phyloP scores from a whole-genome alignment of 1,284 basidiomycete species.

The Coriolopsis trogii region DNA sequence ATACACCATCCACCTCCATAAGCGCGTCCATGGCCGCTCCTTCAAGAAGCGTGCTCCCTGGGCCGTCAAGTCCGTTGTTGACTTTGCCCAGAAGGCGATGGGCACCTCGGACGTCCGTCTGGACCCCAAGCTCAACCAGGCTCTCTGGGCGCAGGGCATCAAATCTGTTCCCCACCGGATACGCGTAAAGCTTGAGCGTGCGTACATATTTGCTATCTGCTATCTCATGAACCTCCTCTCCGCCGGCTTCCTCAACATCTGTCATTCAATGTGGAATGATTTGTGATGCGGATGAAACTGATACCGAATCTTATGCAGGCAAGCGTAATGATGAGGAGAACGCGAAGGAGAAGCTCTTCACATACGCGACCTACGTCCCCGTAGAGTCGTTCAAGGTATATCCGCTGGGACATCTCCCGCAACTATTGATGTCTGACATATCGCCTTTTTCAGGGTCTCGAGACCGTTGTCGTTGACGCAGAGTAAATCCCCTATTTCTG shows the following conservation, averaged over 20 bases:
- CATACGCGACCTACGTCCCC: slow-evolving; percentile 83
- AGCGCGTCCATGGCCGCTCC: slow-evolving; percentile 85
- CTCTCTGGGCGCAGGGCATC: slow-evolving; percentile 87
- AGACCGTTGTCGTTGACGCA: slow-evolving; percentile 80
- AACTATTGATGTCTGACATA: not conserved
- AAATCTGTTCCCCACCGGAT: slow-evolving; percentile 90
- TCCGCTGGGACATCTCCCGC: slow-evolving; percentile 5
- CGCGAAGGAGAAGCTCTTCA: slow-evolving; percentile 97
- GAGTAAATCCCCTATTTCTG: slow-evolving; percentile 46
- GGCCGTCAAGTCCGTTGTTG: slow-evolving; percentile 90
- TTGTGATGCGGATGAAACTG: not conserved
- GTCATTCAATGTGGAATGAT: not conserved
- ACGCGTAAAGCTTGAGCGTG: slow-evolving; percentile 91
- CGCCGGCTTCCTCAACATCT: not conserved
- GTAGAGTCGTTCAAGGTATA: slow-evolving; percentile 86
- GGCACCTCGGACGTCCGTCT: slow-evolving; percentile 90
- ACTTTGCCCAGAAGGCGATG: slow-evolving; percentile 92
- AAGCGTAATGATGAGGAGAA: slow-evolving; percentile 95
- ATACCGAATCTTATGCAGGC: slow-evolving; percentile 44
- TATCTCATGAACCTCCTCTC: not conserved
- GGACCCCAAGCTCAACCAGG: slow-evolving; percentile 94
- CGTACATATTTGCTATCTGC: slow-evolving; percentile 40
- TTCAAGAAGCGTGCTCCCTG: slow-evolving; percentile 96
- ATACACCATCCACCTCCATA: slow-evolving; percentile 96
- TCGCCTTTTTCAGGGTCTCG: slow-evolving; percentile 61